Evolutionary conservation across 176 grass and related monocot species (phyloP), one percentile per base, ranked within the genome.

Genomic region (Ensete ventricosum): DNA sequence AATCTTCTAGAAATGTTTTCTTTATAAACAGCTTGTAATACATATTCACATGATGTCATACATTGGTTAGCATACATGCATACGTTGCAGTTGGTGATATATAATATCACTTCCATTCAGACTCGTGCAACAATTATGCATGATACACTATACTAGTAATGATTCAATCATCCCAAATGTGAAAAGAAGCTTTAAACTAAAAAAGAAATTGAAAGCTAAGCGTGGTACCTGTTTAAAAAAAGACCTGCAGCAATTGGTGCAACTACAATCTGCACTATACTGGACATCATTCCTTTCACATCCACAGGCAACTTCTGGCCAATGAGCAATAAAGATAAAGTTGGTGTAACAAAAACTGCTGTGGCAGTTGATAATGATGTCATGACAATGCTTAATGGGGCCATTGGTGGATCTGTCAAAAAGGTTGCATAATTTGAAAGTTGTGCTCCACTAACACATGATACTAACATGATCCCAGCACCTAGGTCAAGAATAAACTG

Each of bases 331-430:
- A 91, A 98, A 12, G 95, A 93, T 80, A 98, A 85, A 59, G 84
- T 85, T 77, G 95, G 90, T 50, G 90, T 98, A 53, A 98, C 69
- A 79, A 98, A 85, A 82, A 93, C 95, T 10, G 90, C 90, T 82
- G 84, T 86, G 65, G 95, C 95, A 50, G 90, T 98, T 55, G 90
- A 98, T 74, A 94, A 84, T 71, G 95, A 93, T 84, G 95, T 98
- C 95, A 98, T 98, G 71, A 98, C 88, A 82, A 98, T 98, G 87
- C 95, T 98, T 64, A 98, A 86, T 51, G 95, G 95, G 9, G 95
- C 90, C 85, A 98, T 87, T 64, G 83, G 83, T 62, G 95, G 90
- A 78, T 98, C 90, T 6, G 95, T 98, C 76, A 98, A 48, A 74
- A 91, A 93, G 11, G 95, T 94, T 50, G 95, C 95, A 81, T 98